These are phyloP conservation scores for Prinsepia uniflora DNA, from an alignment of 306 rosid species.

Conservation along the genomic window DNA sequence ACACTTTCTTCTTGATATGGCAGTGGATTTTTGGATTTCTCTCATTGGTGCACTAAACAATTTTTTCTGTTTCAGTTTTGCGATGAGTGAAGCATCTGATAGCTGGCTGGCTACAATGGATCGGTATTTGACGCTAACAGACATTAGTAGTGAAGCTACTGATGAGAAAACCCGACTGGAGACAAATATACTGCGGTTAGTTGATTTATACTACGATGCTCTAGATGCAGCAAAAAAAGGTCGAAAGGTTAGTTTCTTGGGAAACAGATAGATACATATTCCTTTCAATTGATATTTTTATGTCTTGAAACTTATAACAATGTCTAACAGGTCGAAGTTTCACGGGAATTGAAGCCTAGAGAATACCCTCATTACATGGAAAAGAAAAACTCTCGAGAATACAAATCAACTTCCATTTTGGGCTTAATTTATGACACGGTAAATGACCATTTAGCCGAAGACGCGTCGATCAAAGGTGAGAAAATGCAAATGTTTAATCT, in stretches of 20 bases:
- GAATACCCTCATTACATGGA: slow-evolving; percentile 68
- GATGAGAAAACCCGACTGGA: slow-evolving; percentile 33
- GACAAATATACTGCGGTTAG: slow-evolving; percentile 43
- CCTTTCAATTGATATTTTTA: background rate
- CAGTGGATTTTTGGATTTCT: slow-evolving; percentile 1
- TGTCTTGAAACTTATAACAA: background rate
- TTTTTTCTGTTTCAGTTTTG: slow-evolving; percentile 38
- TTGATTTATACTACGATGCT: slow-evolving; percentile 65
- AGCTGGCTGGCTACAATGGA: slow-evolving; percentile 75
- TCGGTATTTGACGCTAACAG: slow-evolving; percentile 31
- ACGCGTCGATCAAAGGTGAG: slow-evolving; percentile 14
- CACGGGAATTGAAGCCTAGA: slow-evolving; percentile 34
- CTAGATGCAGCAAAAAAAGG: slow-evolving; percentile 73
- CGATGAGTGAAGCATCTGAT: slow-evolving; percentile 51
- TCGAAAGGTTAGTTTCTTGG: slow-evolving; percentile 55
- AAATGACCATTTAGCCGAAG: slow-evolving; percentile 28
- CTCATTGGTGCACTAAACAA: slow-evolving; percentile 7
- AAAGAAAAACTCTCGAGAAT: slow-evolving; percentile 25
- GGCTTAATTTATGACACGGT: slow-evolving; percentile 64
- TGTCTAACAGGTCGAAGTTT: slow-evolving; percentile 47
- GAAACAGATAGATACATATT: too few species aligned
- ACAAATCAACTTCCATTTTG: slow-evolving; percentile 55
- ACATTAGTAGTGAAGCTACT: slow-evolving; percentile 14
- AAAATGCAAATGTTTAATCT: background rate
- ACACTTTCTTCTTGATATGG: background rate